A percentile compares a stretch with the other conserved stretches of the same genome.
Evolutionary conservation across 306 rosid species (phyloP).

Genomic region (Hylodesmum podocarpum): DNA sequence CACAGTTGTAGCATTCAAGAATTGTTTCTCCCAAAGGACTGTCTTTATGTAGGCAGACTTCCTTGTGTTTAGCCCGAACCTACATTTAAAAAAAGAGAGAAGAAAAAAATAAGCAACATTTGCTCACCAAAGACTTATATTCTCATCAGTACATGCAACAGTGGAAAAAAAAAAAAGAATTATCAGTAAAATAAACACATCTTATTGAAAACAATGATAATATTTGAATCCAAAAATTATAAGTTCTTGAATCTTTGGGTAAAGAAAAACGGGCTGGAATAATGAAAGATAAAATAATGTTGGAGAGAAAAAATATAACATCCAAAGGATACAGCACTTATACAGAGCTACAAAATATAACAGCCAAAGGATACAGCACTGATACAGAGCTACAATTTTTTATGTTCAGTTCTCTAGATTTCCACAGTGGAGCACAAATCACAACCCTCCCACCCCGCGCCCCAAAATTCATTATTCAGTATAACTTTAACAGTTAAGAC

Average conservation of each 20-base stretch:
- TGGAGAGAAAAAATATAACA: neutral
- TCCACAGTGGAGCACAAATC: neutral
- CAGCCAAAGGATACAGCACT: neutral
- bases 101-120: conserved; percentile 24
- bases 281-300: neutral
- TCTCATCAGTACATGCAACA: neutral
- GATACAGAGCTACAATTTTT: neutral
- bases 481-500: neutral
- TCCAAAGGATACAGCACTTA: neutral
- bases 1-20: conserved; percentile 99
- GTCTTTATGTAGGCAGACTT: conserved; percentile 98
- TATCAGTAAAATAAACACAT: neutral
- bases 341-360: neutral
- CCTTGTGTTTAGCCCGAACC: conserved; percentile 99
- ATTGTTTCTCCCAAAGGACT: conserved; percentile 99
- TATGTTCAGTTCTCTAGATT: neutral
- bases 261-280: neutral
- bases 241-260: neutral
- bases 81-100: conserved; percentile 38
- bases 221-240: neutral
- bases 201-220: neutral
- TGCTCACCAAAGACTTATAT: conserved; percentile 17
- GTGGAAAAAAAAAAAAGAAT: neutral
- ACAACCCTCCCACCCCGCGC: neutral
- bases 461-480: no score